Conservation (phyloP, 805 yeast genomes). For the Teunomyces panamensis region DNA sequence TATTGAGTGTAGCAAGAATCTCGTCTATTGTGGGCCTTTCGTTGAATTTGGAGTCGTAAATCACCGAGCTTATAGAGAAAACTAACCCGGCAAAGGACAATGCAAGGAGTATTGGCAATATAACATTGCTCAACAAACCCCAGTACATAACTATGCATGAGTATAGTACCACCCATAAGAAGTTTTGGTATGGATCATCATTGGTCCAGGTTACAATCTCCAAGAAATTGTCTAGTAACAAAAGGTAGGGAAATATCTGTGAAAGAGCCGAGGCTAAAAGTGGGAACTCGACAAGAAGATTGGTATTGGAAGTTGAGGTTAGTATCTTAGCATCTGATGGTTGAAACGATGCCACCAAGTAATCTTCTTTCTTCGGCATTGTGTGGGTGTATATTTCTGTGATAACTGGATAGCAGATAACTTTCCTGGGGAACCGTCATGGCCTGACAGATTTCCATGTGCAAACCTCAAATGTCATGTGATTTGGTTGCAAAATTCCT, state of each 20-base stretch:
- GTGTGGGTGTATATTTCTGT: neutral
- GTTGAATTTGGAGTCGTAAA: conserved; percentile 39
- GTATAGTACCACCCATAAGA: conserved; percentile 38
- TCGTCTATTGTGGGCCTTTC: conserved; percentile 55
- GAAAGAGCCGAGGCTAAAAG: conserved; percentile 45
- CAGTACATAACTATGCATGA: conserved; percentile 43
- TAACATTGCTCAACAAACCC: conserved; percentile 30
- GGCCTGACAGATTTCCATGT: neutral
- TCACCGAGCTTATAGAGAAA: conserved; percentile 45
- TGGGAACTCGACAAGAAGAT: conserved; percentile 43
- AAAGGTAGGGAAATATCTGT: conserved; percentile 46
- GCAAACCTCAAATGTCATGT: neutral
- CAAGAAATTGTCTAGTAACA: conserved; percentile 42
- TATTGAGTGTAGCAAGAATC: conserved; percentile 45
- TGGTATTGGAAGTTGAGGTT: conserved; percentile 24
- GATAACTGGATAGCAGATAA: neutral
- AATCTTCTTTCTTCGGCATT: neutral
- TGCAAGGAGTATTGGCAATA: conserved; percentile 39
- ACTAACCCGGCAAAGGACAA: conserved; percentile 37
- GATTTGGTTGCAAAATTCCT: conserved; percentile 1
- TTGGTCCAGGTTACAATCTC: conserved; percentile 56
- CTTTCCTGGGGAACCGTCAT: conserved; percentile 2
- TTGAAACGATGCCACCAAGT: conserved; percentile 28
- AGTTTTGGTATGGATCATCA: conserved; percentile 46
- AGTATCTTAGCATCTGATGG: conserved; percentile 37